Base-by-base conservation (phyloP, 768 basidiomycete species). In the Tulasnella sp. region DNA sequence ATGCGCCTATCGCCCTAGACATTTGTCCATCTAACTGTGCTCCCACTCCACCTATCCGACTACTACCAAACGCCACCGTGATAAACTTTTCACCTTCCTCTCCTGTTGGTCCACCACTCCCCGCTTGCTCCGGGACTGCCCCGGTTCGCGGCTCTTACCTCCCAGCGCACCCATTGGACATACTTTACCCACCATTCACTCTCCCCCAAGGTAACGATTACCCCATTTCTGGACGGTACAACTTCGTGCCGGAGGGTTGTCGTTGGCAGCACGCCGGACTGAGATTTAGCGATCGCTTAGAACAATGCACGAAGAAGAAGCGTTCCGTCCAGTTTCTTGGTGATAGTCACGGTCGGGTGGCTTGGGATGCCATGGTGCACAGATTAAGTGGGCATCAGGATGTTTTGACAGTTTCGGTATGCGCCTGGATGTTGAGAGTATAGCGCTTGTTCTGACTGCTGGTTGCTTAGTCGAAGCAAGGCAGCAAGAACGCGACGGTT, bases 281-380 rank as follows among this genome's bases (percentile, higher is more conserved):
- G 29, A 37, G 73, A 18, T 46, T 74, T 29, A 44, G 32, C n/a
- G 26, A 42, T 51, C 73, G 37, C 20, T 5, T 61, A 23, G 32
- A 37, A 35, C 18, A 35, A 32, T 51, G 73, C 44, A 44, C 48
- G 15, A 11, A 74, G 0, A 44, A 55, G 48, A 44, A 51, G 48
- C 40, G 35, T 13, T 51, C 48, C 5, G 48, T 74, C 23, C 48
- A 51, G 2, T 46, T 74, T 26, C 0, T 74, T 9, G 73, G 73
- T 32, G 73, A 74, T 40, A 74, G 73, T 29, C 73, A 74, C 26
- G 73, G 73, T 26, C 73, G 73, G 16, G 73, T 55, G 20, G 73
- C 48, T 42, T 74, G 32, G 29, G 73, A 74, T 32, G 11, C 5
- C 35, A 51, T 74, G 37, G 29, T 74, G 0, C 44, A 74, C 73